phyloP scores from a whole-genome alignment of 345 rosid species.

The Syzygium grande region DNA sequence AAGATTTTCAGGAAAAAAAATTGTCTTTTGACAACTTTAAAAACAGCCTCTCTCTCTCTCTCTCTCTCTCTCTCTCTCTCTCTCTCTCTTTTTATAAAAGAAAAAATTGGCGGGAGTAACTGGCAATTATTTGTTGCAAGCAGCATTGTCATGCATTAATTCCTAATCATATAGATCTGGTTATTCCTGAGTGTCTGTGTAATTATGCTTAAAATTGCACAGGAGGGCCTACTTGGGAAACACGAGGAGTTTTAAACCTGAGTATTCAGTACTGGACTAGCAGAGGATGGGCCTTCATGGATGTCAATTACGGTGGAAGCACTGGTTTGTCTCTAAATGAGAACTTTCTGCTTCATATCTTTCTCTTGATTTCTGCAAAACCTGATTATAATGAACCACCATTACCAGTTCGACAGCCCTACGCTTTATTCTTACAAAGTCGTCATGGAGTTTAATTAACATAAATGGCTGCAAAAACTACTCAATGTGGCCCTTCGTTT shows the following conservation, averaged over 20 bases:
- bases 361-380: neutral
- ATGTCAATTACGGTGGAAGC: constrained; percentile 98
- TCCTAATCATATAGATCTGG: neutral
- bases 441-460: neutral
- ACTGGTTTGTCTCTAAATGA: constrained; percentile 53
- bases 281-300: constrained; percentile 97
- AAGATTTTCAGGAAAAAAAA: neutral
- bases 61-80: neutral
- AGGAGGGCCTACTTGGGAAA: constrained; percentile 94
- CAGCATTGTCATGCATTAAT: neutral
- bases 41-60: neutral
- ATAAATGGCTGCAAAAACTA: neutral
- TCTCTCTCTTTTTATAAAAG: neutral
- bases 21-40: neutral
- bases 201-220: constrained; percentile 2
- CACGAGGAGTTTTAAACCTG: constrained; percentile 64
- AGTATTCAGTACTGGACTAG: constrained; percentile 94
- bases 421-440: neutral
- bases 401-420: neutral
- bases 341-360: neutral
- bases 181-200: neutral
- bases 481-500: neutral
- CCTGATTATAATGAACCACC: neutral
- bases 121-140: neutral
- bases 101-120: neutral